Evolutionary conservation across 805 yeast species (phyloP).

Genomic region (Blastobotrys robertii): DNA sequence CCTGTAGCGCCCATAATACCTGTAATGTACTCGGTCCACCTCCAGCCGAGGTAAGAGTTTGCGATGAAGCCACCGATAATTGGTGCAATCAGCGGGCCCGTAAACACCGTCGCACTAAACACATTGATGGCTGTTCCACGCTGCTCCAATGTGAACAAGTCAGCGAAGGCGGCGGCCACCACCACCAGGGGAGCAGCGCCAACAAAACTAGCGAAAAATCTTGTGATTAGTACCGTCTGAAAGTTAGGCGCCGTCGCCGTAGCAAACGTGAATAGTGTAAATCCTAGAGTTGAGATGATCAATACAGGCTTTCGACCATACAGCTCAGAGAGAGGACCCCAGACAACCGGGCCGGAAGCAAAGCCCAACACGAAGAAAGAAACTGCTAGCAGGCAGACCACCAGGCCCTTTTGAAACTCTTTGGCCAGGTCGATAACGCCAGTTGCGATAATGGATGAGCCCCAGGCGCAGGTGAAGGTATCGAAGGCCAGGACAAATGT

Average conservation of each 20-base stretch:
- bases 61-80: constrained; percentile 61
- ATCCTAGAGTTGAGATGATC: constrained; percentile 46
- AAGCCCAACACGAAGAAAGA: constrained; percentile 85
- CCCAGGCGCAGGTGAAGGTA: constrained; percentile 51
- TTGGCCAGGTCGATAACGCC: constrained; percentile 40
- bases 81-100: constrained; percentile 76
- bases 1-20: constrained; percentile 48
- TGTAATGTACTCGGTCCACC: constrained; percentile 70
- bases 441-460: constrained; percentile 71
- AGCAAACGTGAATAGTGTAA: constrained; percentile 55
- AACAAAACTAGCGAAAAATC: constrained; percentile 69
- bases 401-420: constrained; percentile 53
- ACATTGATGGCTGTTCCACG: constrained; percentile 70
- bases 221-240: constrained; percentile 65
- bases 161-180: constrained; percentile 80
- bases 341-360: constrained; percentile 82
- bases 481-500: constrained; percentile 37
- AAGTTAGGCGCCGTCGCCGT: constrained; percentile 66
- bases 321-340: constrained; percentile 83
- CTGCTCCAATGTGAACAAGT: constrained; percentile 51
- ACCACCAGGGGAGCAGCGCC: constrained; percentile 83
- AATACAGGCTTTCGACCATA: constrained; percentile 63
- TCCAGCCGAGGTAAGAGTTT: constrained; percentile 56
- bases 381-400: constrained; percentile 65
- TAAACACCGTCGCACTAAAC: constrained; percentile 63